phyloP scores from a whole-genome alignment of 23 red algal species.

The Agarophyton chilense region DNA sequence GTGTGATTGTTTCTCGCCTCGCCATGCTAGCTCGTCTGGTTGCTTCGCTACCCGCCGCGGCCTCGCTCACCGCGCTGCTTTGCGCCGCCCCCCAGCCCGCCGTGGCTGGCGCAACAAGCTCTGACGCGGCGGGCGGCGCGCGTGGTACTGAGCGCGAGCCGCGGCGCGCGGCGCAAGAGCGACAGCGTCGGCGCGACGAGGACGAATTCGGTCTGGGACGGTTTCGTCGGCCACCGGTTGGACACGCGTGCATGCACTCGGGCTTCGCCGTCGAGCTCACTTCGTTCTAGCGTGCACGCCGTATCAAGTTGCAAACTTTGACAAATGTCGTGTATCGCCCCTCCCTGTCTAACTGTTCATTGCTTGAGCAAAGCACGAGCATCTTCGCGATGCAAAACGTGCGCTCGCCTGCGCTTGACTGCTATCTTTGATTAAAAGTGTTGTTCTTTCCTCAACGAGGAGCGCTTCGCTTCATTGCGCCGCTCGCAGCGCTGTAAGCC shows the following conservation, averaged over 20 bases:
- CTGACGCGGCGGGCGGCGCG: too few species aligned
- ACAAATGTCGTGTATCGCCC: too few species aligned
- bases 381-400: not conserved
- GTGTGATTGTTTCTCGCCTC: too few species aligned
- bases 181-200: not conserved
- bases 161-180: not conserved
- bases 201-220: conserved; percentile 26
- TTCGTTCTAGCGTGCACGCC: too few species aligned
- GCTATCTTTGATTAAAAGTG: too few species aligned
- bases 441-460: too few species aligned
- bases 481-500: too few species aligned
- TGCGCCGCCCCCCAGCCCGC: not conserved
- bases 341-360: not conserved
- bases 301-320: too few species aligned
- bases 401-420: conserved; percentile 5
- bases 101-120: not conserved
- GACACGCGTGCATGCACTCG: conserved; percentile 23
- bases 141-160: too few species aligned
- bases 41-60: conserved; percentile 27
- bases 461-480: not conserved
- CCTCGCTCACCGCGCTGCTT: conserved; percentile 10
- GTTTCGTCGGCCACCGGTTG: conserved; percentile 44
- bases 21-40: conserved; percentile 28
- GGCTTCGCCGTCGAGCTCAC: conserved; percentile 59
- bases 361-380: conserved; percentile 2